Evolutionary conservation across 129 eudicot genomes (phyloP), one percentile per base, ranked within the genome.

Genomic region (Pseudognaphalium luteoalbum): DNA sequence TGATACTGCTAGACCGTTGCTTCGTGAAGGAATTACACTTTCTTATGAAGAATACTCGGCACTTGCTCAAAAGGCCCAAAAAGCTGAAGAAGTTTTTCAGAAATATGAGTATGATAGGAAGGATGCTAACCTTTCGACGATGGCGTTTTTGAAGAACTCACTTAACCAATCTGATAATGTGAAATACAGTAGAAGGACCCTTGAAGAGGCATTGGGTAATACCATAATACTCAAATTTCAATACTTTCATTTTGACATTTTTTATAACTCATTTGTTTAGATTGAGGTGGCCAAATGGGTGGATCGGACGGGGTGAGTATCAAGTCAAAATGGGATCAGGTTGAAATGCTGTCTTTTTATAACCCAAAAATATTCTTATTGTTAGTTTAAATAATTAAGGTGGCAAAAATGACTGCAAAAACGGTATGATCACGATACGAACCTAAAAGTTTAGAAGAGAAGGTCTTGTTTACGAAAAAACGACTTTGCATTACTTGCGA

Each of bases 41-140:
- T 83, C 96, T 0, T 80, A 79, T 59, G 92, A 89, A 70, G 96
- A 92, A 66, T 89, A 85, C 63, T 65, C 68, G 37, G 75, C 84
- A 68, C 91, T 89, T 52, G 70, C 88, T 17, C 74, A 82, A 37
- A 89, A 81, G 67, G 96, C 92, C 7, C 77, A 80, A n/a, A 87
- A 87, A 70, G 92, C 81, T 8, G 90, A 87, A 44, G 88, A 89
- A 17, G 41, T 70, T 17, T 77, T 65, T 8, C 80, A 77, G 82
- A 82, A 76, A 62, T 81, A 82, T 34, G 85, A 70, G 32, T 32
- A 66, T 25, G 67, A 42, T 32, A 52, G 70, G 34, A 72, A 78
- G 11, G 75, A 63, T 21, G 61, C 63, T 47, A 65, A 67, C 44
- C 78, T 71, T 32, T 77, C 81, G 1, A 72, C 80, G 37, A 74